Percentiles rank a stretch among this genome's conserved stretches.
phyloP scores from a whole-genome alignment of 768 basidiomycete genomes.

The Calocybe cyanea region DNA sequence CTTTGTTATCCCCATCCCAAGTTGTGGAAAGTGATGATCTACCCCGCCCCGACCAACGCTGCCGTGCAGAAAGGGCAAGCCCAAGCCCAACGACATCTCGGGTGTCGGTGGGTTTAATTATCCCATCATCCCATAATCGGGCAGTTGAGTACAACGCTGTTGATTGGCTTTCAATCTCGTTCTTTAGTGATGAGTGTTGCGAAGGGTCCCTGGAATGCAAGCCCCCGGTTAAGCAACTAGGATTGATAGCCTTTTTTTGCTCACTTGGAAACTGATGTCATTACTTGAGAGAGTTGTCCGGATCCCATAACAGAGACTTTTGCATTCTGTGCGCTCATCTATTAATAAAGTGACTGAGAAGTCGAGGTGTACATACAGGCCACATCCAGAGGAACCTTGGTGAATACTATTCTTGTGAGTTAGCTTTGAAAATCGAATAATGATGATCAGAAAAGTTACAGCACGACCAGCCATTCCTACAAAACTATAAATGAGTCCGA shows the following conservation, averaged over 20 bases:
- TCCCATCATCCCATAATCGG: slow-evolving; percentile 92
- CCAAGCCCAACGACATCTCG: slow-evolving; percentile 84
- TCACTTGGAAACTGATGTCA: slow-evolving; percentile 84
- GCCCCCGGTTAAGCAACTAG: not conserved
- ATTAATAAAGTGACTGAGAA: too few species aligned
- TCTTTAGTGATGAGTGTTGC: slow-evolving; percentile 70
- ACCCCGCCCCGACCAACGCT: slow-evolving; percentile 20
- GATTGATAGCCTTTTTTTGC: not conserved
- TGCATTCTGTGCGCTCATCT: slow-evolving; percentile 59
- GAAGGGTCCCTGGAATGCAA: slow-evolving; percentile 59
- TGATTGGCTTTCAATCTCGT: slow-evolving; percentile 86
- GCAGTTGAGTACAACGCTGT: slow-evolving; percentile 86
- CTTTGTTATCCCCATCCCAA: slow-evolving; percentile 68
- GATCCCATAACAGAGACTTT: slow-evolving; percentile 96
- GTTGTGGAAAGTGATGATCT: slow-evolving; percentile 35
- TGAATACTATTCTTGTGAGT: slow-evolving; percentile 59
- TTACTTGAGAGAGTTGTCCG: slow-evolving; percentile 88
- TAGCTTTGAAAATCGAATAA: slow-evolving; percentile 1
- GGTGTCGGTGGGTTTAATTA: slow-evolving; percentile 87
- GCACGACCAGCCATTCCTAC: slow-evolving; percentile 87
- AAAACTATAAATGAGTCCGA: not conserved
- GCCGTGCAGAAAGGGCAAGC: slow-evolving; percentile 71
- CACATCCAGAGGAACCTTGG: slow-evolving; percentile 98
- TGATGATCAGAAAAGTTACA: slow-evolving; percentile 34
- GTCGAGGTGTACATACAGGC: slow-evolving; percentile 58